Percentiles rank a stretch among this genome's conserved stretches.
Conservation (phyloP, 176 grass and related monocot genomes). For the Puccinellia tenuiflora region DNA sequence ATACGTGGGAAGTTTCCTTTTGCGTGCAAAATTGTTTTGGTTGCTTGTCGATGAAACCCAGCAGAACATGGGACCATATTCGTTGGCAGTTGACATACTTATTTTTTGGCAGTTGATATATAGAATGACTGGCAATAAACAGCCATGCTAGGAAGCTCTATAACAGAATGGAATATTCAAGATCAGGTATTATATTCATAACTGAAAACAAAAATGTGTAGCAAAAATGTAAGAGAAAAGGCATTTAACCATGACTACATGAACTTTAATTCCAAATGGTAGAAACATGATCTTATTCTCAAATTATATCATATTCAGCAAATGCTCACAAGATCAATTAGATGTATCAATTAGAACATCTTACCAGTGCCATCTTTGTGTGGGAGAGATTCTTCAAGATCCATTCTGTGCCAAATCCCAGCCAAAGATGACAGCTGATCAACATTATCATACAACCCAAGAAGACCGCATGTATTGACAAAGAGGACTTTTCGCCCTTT, state of each 20-base stretch:
- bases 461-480: too few species aligned
- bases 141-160: neutral
- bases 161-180: neutral
- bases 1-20: neutral
- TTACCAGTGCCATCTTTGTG: too few species aligned
- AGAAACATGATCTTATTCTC: slow-evolving; percentile 26
- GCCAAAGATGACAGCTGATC: neutral
- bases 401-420: too few species aligned
- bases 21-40: neutral
- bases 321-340: neutral
- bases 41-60: neutral
- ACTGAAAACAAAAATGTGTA: neutral
- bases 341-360: neutral
- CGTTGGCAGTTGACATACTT: neutral
- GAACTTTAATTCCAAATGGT: slow-evolving; percentile 19
- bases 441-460: too few species aligned
- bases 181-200: neutral
- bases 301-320: neutral
- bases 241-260: neutral
- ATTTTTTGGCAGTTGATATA: too few species aligned
- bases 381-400: too few species aligned
- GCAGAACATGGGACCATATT: neutral
- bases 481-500: too few species aligned
- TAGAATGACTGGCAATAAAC: neutral
- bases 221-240: neutral